Conservation (phyloP, 495 filamentous ascomycete genomes). For the Penicillium flavigenum region DNA sequence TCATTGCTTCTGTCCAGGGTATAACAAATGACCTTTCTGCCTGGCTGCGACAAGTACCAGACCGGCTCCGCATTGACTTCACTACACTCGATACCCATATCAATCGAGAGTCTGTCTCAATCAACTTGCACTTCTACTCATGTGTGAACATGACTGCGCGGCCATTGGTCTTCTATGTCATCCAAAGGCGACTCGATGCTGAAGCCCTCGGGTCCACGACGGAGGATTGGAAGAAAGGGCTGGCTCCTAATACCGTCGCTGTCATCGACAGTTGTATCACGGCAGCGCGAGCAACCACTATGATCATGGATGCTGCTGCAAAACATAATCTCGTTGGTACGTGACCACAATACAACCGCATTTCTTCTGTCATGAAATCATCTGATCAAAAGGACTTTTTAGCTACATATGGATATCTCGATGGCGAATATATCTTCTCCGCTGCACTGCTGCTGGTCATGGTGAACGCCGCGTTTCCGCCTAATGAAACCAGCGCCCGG, state of each 20-base stretch:
- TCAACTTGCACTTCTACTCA: conserved; percentile 50
- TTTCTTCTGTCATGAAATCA: background rate
- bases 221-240: conserved; percentile 43
- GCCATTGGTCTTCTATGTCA: conserved; percentile 50
- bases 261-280: conserved; percentile 51
- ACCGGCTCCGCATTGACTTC: conserved; percentile 46
- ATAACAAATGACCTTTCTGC: conserved; percentile 44
- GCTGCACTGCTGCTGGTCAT: conserved; percentile 50
- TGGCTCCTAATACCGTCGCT: conserved; percentile 41
- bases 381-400: background rate
- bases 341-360: background rate
- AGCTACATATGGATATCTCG: conserved; percentile 54
- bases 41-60: conserved; percentile 44
- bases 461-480: conserved; percentile 50
- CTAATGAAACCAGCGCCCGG: conserved; percentile 34
- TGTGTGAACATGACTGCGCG: conserved; percentile 54
- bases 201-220: conserved; percentile 22
- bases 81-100: conserved; percentile 34
- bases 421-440: conserved; percentile 50
- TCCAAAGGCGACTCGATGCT: conserved; percentile 43
- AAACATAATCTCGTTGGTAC: conserved; percentile 48
- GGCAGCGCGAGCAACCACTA: conserved; percentile 46
- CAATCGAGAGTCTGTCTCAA: conserved; percentile 47
- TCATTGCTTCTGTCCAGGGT: conserved; percentile 46
- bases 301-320: conserved; percentile 47